phyloP scores from a whole-genome alignment of 164 flowering plant genomes.

The Tetracentron sinense region DNA sequence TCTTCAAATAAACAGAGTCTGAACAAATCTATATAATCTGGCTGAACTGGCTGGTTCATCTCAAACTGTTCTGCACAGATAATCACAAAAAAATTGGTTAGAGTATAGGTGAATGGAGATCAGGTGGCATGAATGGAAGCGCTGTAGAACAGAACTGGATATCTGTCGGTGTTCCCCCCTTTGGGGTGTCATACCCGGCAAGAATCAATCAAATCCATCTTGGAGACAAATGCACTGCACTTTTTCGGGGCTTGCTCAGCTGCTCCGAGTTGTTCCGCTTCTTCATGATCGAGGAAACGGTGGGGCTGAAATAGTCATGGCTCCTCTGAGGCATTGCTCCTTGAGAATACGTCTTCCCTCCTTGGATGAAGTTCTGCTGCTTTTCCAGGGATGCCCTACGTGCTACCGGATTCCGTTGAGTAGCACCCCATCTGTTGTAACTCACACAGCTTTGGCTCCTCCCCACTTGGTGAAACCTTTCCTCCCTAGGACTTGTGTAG shows the following conservation, averaged over 20 bases:
- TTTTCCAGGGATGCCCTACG: constrained; percentile 45
- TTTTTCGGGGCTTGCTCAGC: constrained; percentile 41
- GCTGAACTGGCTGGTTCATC: constrained; percentile 11
- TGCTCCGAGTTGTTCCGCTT: constrained; percentile 60
- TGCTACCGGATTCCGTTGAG: constrained; percentile 39
- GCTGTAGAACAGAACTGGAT: constrained; percentile 10
- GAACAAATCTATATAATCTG: too few species aligned
- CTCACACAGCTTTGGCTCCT: constrained; percentile 94
- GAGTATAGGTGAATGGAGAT: constrained; percentile 11
- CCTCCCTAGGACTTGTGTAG: constrained; percentile 68
- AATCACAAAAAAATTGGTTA: constrained; percentile 24
- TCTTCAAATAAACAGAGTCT: neutral
- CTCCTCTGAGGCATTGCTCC: constrained; percentile 73
- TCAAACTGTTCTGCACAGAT: constrained; percentile 21
- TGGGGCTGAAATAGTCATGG: constrained; percentile 76
- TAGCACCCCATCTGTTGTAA: constrained; percentile 69
- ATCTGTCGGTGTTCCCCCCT: constrained; percentile 6
- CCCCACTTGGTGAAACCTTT: constrained; percentile 64
- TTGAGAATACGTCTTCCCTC: constrained; percentile 69
- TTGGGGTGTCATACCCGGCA: neutral
- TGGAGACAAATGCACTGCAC: constrained; percentile 64
- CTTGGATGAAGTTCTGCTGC: constrained; percentile 56
- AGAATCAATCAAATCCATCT: constrained; percentile 63
- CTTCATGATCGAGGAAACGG: constrained; percentile 92
- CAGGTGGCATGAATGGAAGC: constrained; percentile 7